These are phyloP conservation scores for Saposhnikovia divaricata DNA, from an alignment of 129 eudicot species.

Conservation along the genomic window DNA sequence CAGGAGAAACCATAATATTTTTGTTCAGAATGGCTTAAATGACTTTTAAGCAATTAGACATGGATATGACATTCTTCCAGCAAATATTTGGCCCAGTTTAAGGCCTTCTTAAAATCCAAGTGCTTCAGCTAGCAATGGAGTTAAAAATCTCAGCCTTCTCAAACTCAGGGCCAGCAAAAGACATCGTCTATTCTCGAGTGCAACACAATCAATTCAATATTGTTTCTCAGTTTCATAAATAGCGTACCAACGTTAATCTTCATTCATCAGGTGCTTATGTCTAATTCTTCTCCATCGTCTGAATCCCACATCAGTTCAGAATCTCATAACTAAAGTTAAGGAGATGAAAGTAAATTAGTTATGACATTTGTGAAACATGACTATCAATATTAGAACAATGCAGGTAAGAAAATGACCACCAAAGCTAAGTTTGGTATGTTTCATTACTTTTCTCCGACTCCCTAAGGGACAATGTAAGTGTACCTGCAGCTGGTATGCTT, in stretches of 20 bases:
- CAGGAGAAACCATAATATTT: background rate
- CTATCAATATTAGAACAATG: background rate
- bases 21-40: background rate
- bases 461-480: too few relatives aligned
- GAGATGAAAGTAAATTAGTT: background rate
- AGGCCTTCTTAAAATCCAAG: background rate
- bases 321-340: background rate
- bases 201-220: too few relatives aligned
- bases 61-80: background rate
- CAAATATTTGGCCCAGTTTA: background rate
- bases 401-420: background rate
- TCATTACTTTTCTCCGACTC: too few relatives aligned
- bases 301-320: background rate
- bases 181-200: background rate
- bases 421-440: too few relatives aligned
- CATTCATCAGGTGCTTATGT: background rate
- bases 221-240: background rate
- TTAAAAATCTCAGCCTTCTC: background rate
- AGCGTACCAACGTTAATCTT: background rate
- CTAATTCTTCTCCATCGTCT: background rate
- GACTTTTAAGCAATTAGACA: background rate
- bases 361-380: background rate
- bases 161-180: background rate
- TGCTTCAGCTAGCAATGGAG: background rate
- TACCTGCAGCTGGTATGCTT: too few relatives aligned